Evolutionary conservation across 2,329 filamentous ascomycete species (phyloP), one percentile per base, ranked within the genome.

Genomic region (Paraphaeosphaeria sporulosa): DNA sequence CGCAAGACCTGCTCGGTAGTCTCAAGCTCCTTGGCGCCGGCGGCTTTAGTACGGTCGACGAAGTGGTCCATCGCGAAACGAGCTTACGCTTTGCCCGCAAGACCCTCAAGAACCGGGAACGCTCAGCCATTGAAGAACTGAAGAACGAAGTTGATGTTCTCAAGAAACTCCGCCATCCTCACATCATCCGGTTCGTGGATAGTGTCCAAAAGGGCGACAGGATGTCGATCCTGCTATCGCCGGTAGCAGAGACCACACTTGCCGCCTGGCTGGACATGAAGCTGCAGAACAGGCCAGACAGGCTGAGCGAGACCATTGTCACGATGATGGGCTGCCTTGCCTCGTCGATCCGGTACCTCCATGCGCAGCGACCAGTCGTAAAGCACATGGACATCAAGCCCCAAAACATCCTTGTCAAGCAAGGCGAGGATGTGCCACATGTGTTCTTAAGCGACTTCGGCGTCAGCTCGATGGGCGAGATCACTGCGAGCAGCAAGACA

Each of bases 341-440:
- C 2, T 75, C 74, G 2, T 74, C 75, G 12, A 64, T 78, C 7
- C 64, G 74, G 12, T 77, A 78, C 58, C 68, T 78, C 7, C 75
- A 78, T 27, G 75, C 76, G 57, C 73, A 76, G 62, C 71, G 74
- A 15, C 75, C 74, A 6, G 66, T 74, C 27, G 63, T 77, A 32
- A 76, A 71, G 49, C 75, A 78, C 32, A 73, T 75, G 71, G 75
- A 78, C 30, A 78, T 78, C 63, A 78, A 78, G 55, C 75, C 75
- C 4, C 71, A 76, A 59, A 78, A 78, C 69, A 75, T 78, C 13
- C 68, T 78, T n/a, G 68, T 78, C 65, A 72, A 47, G 67, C 71
- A 47, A 65, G 72, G 34, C 60, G 49, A 68, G 47, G 69, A 72
- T 17, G 68, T 71, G 51, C 73, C 74, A 8, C 74, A 74, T 43